Evolutionary conservation across 805 yeast species (phyloP), one percentile per base, ranked within the genome.

Genomic region (Candida maesae): DNA sequence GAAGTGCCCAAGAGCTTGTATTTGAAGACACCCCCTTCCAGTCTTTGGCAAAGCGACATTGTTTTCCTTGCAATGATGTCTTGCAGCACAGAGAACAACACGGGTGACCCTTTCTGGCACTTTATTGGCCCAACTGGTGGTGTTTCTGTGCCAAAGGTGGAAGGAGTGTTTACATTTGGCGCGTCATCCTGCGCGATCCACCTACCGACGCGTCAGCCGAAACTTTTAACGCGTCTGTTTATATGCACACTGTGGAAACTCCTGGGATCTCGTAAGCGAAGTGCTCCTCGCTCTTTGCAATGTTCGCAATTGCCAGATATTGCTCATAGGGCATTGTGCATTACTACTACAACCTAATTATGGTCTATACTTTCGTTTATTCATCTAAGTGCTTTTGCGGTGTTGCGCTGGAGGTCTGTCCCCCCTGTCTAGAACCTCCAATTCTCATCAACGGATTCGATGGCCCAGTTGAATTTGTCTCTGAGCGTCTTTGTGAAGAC

Each of bases 381-480:
- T 33, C 35, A 23, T 33, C 23, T 16, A 33, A 25, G 12, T 6
- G 12, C n/a, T 21, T 21, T 21, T 8, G n/a, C n/a, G 7, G 24
- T 21, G 10, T 8, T 21, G 24, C 24, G 7, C 7, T 21, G 10
- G 10, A 21, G 10, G 7, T 7, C 24, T 8, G 7, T 21, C 24
- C 7, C 10, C 24, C 10, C 7, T 8, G 6, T 6, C 38, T 64
- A 90, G 58, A 90, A 90, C 51, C 77, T 73, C 98, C 98, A 90
- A 54, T 86, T 66, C 50, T 78, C 88, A 59, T 84, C 97, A 4
- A 81, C 89, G 39, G 90, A 80, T 61, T 90, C 95, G 39, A 91
- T 83, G 23, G 98, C 98, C 98, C 98, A 91, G 35, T 78, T 81
- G 66, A 91, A 91, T 67, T 91, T 91, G 32, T 90, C 96, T 46